These are phyloP conservation scores for Vitis cinerea DNA, from an alignment of 164 flowering plant genomes.

Conservation along the genomic window DNA sequence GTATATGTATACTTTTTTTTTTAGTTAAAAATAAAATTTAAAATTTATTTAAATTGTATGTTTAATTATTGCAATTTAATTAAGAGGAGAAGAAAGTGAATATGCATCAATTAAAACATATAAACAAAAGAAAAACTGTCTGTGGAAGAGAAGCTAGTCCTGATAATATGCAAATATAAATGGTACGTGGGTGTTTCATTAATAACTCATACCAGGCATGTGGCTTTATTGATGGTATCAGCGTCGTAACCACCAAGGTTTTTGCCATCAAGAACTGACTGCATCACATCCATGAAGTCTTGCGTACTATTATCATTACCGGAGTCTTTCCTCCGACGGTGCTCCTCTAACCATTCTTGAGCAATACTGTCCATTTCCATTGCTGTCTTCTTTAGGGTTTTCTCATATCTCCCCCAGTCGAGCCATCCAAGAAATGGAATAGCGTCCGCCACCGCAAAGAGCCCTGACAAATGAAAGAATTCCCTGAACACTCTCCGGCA, in stretches of 20 bases:
- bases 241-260: slow-evolving; percentile 7
- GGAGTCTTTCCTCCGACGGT: slow-evolving; percentile 6
- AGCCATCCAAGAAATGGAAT: slow-evolving; percentile 32
- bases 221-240: slow-evolving; percentile 8
- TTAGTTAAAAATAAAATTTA: too few relatives aligned
- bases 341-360: slow-evolving; percentile 33
- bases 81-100: too few relatives aligned
- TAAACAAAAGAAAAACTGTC: too few relatives aligned
- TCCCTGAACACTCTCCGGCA: slow-evolving; percentile 17
- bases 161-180: too few relatives aligned
- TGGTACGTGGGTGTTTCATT: too few relatives aligned
- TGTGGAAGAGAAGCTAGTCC: too few relatives aligned
- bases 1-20: too few relatives aligned
- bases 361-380: slow-evolving; percentile 21
- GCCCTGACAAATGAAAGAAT: slow-evolving; percentile 14
- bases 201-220: too few relatives aligned
- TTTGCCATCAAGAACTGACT: slow-evolving; percentile 8
- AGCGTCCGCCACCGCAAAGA: slow-evolving; percentile 24
- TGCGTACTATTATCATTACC: slow-evolving; percentile 9
- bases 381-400: slow-evolving; percentile 29
- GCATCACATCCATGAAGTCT: slow-evolving; percentile 32
- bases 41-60: too few relatives aligned
- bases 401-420: slow-evolving; percentile 34
- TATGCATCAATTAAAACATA: too few relatives aligned
- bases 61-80: too few relatives aligned